Conservation (phyloP, 192 early-diverging fungal species). For the Coemansia sp. region DNA sequence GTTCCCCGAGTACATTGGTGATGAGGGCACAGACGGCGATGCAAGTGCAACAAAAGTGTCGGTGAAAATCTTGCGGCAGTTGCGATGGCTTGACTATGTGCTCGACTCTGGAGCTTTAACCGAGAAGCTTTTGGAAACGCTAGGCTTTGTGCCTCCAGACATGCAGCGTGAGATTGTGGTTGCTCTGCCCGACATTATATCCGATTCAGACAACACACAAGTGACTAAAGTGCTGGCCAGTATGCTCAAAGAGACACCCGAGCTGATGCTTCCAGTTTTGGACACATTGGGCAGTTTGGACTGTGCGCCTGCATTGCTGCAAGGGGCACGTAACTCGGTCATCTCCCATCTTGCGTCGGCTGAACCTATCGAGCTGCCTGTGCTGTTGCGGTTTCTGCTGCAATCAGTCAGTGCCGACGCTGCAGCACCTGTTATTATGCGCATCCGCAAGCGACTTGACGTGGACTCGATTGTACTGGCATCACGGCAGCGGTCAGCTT, state of each 20-base stretch:
- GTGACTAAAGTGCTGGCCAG: constrained; percentile 62
- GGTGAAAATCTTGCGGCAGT: constrained; percentile 67
- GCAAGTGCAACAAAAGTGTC: constrained; percentile 49
- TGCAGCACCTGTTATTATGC: constrained; percentile 21
- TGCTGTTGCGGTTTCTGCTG: constrained; percentile 72
- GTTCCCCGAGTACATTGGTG: constrained; percentile 62
- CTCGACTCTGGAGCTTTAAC: constrained; percentile 61
- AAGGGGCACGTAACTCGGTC: constrained; percentile 60
- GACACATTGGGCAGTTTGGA: constrained; percentile 73
- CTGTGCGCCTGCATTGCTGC: constrained; percentile 25
- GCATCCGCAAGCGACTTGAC: constrained; percentile 64
- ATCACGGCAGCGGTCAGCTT: constrained; percentile 1
- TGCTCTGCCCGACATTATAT: constrained; percentile 72
- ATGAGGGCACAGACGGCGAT: constrained; percentile 33
- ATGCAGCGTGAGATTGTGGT: constrained; percentile 75
- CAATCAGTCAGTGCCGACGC: constrained; percentile 59
- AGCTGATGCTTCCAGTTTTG: constrained; percentile 66
- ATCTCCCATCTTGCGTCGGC: constrained; percentile 64
- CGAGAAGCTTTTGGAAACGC: constrained; percentile 67
- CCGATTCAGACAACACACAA: constrained; percentile 67
- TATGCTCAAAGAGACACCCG: constrained; percentile 59
- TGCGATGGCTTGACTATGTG: constrained; percentile 76
- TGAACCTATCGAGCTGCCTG: constrained; percentile 67
- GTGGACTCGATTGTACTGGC: constrained; percentile 60
- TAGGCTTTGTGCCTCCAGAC: constrained; percentile 59